Evolutionary conservation across 305 asterid species (phyloP), one percentile per base, ranked within the genome.

Genomic region (Coffea humblotiana): DNA sequence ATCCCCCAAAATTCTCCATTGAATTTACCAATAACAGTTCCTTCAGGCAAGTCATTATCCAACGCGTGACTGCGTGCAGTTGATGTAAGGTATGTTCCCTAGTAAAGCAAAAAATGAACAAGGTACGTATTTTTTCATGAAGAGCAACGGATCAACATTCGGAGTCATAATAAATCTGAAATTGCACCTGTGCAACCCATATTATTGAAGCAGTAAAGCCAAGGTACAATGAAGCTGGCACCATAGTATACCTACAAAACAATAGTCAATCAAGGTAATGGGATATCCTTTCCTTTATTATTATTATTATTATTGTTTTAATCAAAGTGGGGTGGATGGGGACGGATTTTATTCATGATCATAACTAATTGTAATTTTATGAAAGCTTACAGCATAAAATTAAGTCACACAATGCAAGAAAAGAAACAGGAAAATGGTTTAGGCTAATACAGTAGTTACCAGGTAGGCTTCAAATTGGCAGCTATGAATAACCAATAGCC

Each of bases 1-100:
- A 94, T 91, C 32, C 89, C 96, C 92, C 95, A 94, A 85, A 96
- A 96, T 74, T 81, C 86, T 80, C 99, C 99, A 79, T 96, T 96
- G 80, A 94, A 94, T 75, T 90, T 86, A 76, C 98, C 99, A 71
- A 94, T 92, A 32, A 94, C 93, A 45, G 89, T 86, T 73, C 92
- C 98, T 79, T 90, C 97, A 74, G 89, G 90, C 84, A 94, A 82
- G 54, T 83, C 82, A 82, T 85, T 51, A 64, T 88, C 94, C 67
- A 79, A 82, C 52, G 98, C 95, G 79, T 94, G 95, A 84, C 94
- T 84, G 51, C 83, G 85, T 58, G 99, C 99, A 60, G 92, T 86
- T 67, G 97, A 88, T 71, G 97, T 96, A 83, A 96, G 98, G 69
- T 56, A 56, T 56, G 63, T 56, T 16, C 63, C 63, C 63, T 56